Evolutionary conservation across 2,329 filamentous ascomycete species (phyloP).

Genomic region (Rutstroemia sp.): DNA sequence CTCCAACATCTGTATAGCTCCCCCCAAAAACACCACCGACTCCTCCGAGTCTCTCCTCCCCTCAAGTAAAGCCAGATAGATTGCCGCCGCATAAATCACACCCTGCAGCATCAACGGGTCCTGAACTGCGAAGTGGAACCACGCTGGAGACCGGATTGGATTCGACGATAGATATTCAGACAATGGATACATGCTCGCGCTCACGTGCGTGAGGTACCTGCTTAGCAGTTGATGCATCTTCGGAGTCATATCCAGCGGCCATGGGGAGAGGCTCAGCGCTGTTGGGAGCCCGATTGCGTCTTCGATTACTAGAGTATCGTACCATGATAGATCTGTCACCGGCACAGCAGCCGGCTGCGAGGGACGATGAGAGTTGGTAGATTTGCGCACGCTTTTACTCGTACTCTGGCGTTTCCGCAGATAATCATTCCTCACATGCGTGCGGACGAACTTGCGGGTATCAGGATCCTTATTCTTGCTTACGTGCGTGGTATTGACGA

Average conservation of each 20-base stretch:
- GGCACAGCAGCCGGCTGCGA: background rate
- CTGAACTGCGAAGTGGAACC: slow-evolving; percentile 18
- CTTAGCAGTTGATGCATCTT: slow-evolving; percentile 13
- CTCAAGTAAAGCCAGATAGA: slow-evolving; percentile 15
- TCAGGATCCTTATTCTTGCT: slow-evolving; percentile 7
- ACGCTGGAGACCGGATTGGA: slow-evolving; percentile 13
- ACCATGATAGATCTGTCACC: background rate
- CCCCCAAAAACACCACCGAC: slow-evolving; percentile 13
- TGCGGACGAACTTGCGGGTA: slow-evolving; percentile 13
- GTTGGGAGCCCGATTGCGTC: slow-evolving; percentile 12
- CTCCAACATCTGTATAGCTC: slow-evolving; percentile 14
- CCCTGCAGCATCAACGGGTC: slow-evolving; percentile 20
- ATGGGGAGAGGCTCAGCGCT: slow-evolving; percentile 10
- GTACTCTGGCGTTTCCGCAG: slow-evolving; percentile 5
- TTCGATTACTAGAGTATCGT: background rate
- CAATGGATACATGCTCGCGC: slow-evolving; percentile 13
- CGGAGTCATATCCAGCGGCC: slow-evolving; percentile 13
- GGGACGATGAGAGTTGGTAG: background rate
- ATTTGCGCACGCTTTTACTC: background rate
- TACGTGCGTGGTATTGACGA: slow-evolving; percentile 11
- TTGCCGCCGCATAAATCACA: slow-evolving; percentile 17
- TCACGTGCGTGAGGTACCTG: slow-evolving; percentile 14
- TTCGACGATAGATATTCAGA: slow-evolving; percentile 11
- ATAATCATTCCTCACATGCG: slow-evolving; percentile 17
- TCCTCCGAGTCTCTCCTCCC: slow-evolving; percentile 15